phyloP scores from a whole-genome alignment of 139 green algal species.

The Chlamydomonas schloesseri region DNA sequence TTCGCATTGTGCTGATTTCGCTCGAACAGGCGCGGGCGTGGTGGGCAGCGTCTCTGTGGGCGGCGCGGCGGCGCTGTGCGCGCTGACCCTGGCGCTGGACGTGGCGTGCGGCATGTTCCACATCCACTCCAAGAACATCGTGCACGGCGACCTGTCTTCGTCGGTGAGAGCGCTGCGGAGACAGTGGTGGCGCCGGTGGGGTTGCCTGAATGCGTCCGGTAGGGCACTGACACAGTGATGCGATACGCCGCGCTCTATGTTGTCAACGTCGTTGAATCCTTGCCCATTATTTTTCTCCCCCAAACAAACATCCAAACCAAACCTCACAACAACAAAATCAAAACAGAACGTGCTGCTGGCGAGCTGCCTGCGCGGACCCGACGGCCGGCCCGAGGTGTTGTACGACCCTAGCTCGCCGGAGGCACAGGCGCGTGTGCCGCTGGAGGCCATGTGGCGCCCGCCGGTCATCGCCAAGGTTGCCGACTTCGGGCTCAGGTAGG shows the following conservation, averaged over 20 bases:
- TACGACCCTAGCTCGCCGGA: background rate
- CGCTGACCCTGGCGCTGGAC: slow-evolving; percentile 2
- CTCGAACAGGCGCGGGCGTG: background rate
- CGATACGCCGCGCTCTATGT: too few relatives aligned
- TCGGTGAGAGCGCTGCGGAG: background rate
- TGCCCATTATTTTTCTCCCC: too few relatives aligned
- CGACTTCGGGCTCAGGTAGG: slow-evolving; percentile 30
- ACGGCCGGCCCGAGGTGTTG: background rate
- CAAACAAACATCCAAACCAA: background rate
- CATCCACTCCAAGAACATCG: slow-evolving; percentile 1
- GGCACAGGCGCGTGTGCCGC: too few relatives aligned
- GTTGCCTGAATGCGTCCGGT: too few relatives aligned
- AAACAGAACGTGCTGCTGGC: background rate
- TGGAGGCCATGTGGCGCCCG: background rate
- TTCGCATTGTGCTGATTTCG: too few relatives aligned
- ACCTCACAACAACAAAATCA: too few relatives aligned
- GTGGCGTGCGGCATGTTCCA: background rate
- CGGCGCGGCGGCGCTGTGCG: background rate
- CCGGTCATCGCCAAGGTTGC: slow-evolving; percentile 11
- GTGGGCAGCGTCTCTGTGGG: background rate
- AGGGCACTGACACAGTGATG: too few relatives aligned
- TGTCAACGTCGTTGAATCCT: too few relatives aligned
- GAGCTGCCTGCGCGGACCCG: background rate
- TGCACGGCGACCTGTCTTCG: background rate
- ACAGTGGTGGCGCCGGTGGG: too few relatives aligned